Evolutionary conservation across 2,329 filamentous ascomycete genomes (phyloP).

Genomic region (Pseudopyricularia cyperi): DNA sequence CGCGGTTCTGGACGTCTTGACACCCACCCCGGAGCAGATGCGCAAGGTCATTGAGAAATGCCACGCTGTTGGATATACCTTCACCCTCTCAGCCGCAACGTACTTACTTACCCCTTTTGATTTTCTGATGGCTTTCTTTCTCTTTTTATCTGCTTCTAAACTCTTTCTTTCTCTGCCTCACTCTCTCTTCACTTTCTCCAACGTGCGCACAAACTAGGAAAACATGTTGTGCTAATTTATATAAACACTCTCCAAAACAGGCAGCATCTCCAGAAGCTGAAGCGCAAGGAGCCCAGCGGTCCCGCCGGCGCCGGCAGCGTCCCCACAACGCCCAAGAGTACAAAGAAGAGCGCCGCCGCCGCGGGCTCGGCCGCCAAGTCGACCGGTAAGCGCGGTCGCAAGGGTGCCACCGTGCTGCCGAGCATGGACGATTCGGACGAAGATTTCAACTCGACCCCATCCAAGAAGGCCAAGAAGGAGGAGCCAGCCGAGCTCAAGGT

Average conservation of each 20-base stretch:
- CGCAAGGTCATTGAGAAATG: slow-evolving; percentile 11
- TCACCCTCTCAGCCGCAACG: slow-evolving; percentile 15
- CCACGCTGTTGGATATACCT: slow-evolving; percentile 11
- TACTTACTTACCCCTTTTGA: slow-evolving; percentile 5
- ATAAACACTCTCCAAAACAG: slow-evolving; percentile 7
- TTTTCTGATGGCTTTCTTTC: no score
- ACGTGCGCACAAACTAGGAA: no score
- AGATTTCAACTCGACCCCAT: not conserved
- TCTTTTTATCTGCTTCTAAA: not conserved
- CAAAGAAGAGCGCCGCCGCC: not conserved
- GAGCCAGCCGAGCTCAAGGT: not conserved
- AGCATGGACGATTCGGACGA: not conserved
- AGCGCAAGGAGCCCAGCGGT: slow-evolving; percentile 12
- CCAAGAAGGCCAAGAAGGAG: slow-evolving; percentile 2
- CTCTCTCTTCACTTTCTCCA: not conserved
- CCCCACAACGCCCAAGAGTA: not conserved
- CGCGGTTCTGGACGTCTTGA: slow-evolving; percentile 10
- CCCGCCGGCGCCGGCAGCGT: not conserved
- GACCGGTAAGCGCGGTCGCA: not conserved
- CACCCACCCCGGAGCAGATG: slow-evolving; percentile 12
- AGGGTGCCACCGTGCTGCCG: accelerated
- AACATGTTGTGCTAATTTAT: no score
- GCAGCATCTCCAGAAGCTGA: slow-evolving; percentile 21
- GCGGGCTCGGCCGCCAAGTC: not conserved
- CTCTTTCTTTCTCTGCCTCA: not conserved